phyloP scores from a whole-genome alignment of 2,329 filamentous ascomycete species.

The Diaporthe velutina region DNA sequence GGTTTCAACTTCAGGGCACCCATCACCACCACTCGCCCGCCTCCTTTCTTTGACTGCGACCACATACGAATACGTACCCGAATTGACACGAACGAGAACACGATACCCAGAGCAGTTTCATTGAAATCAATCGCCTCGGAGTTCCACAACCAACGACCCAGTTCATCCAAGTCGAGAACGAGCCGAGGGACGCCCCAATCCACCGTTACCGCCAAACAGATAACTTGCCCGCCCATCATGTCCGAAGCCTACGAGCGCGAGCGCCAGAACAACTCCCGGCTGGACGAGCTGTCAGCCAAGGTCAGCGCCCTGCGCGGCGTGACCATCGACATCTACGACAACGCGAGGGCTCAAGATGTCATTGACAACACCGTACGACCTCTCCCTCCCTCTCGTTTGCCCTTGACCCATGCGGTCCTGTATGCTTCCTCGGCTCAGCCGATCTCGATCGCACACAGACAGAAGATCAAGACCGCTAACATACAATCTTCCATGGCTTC shows the following conservation, averaged over 20 bases:
- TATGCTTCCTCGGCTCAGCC: no score
- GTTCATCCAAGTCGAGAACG: not conserved
- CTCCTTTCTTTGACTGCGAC: conserved; percentile 15
- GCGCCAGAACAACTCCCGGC: conserved; percentile 93
- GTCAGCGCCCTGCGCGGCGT: conserved; percentile 93
- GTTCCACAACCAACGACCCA: not conserved
- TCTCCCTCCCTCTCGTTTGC: not conserved
- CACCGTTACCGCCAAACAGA: not conserved
- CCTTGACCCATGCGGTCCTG: not conserved
- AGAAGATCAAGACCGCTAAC: no score
- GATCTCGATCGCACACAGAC: not conserved
- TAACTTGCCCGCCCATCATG: conserved; percentile 59
- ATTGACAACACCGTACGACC: conserved; percentile 84
- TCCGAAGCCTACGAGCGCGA: conserved; percentile 84
- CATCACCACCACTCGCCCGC: not conserved
- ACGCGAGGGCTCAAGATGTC: conserved; percentile 87
- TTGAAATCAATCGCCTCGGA: not conserved
- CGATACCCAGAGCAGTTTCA: not conserved
- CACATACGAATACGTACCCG: not conserved
- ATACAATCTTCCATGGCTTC: not conserved
- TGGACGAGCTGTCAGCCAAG: conserved; percentile 91
- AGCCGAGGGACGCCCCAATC: not conserved
- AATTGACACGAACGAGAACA: not conserved
- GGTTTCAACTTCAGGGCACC: conserved; percentile 24
- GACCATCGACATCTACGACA: conserved; percentile 98